These are phyloP conservation scores for Ustanciosporium gigantosporum DNA, from an alignment of 1,284 basidiomycete species.

Conservation along the genomic window DNA sequence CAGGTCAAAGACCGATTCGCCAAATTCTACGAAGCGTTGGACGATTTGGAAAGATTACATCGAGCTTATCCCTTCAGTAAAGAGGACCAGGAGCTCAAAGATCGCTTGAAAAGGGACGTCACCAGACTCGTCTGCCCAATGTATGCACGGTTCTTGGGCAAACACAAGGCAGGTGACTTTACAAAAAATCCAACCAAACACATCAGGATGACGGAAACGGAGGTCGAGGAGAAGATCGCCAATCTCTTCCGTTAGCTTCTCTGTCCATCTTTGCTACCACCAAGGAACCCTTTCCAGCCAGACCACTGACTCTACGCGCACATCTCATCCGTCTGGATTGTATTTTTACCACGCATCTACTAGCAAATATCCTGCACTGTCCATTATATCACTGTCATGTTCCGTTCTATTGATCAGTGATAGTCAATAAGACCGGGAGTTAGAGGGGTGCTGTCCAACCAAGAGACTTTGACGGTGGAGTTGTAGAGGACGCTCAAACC, in stretches of 20 bases:
- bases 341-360: slow-evolving; percentile 25
- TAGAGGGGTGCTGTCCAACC: slow-evolving; percentile 41
- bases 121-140: slow-evolving; percentile 43
- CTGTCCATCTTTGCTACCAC: too few species aligned
- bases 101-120: slow-evolving; percentile 40
- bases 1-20: slow-evolving; percentile 55
- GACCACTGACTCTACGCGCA: too few species aligned
- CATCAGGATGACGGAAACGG: slow-evolving; percentile 46
- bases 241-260: slow-evolving; percentile 32
- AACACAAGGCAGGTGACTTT: slow-evolving; percentile 45
- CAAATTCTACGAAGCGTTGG: slow-evolving; percentile 51
- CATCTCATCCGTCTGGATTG: too few species aligned
- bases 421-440: slow-evolving; percentile 55
- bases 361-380: too few species aligned
- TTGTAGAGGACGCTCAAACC: slow-evolving; percentile 48
- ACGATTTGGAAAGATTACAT: slow-evolving; percentile 50
- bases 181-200: slow-evolving; percentile 53
- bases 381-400: too few species aligned
- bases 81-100: slow-evolving; percentile 45
- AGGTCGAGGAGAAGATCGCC: slow-evolving; percentile 45
- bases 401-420: too few species aligned
- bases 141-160: slow-evolving; percentile 44
- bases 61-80: slow-evolving; percentile 49
- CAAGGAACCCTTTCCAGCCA: too few species aligned
- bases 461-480: slow-evolving; percentile 12